These are phyloP conservation scores for Colletotrichum siamense DNA, from an alignment of 2,329 filamentous ascomycete genomes.

Conservation along the genomic window DNA sequence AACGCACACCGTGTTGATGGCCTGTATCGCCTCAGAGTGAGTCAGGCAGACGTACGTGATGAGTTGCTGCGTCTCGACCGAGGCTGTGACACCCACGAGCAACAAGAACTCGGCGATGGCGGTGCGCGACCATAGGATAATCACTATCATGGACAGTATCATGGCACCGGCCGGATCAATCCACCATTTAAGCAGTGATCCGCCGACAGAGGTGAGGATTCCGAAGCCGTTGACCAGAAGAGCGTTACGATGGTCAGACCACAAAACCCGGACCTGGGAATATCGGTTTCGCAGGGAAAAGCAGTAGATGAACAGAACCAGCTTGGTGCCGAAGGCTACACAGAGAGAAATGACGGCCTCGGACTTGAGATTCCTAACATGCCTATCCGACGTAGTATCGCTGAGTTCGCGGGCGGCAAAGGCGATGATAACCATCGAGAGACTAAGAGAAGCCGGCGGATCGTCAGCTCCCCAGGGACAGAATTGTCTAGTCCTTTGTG, in stretches of 20 bases:
- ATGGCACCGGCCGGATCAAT: constrained; percentile 93
- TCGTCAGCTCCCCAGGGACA: neutral
- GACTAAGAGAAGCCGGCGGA: constrained; percentile 36
- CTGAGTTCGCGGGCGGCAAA: constrained; percentile 79
- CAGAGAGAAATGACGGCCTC: constrained; percentile 85
- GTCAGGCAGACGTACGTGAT: constrained; percentile 97
- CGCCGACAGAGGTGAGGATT: constrained; percentile 87
- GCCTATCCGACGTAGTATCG: constrained; percentile 39
- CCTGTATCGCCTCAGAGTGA: constrained; percentile 80
- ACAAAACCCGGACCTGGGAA: constrained; percentile 89
- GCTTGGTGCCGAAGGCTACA: constrained; percentile 83
- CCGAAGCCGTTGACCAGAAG: constrained; percentile 93
- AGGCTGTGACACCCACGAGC: constrained; percentile 86
- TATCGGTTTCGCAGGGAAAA: constrained; percentile 90
- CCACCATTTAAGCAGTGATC: constrained; percentile 89
- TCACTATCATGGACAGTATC: constrained; percentile 80
- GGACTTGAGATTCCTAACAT: constrained; percentile 73
- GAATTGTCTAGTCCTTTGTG: neutral
- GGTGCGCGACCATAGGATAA: constrained; percentile 80
- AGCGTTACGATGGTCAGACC: constrained; percentile 97
- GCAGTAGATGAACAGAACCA: constrained; percentile 89
- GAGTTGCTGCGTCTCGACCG: constrained; percentile 85
- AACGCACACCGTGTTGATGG: constrained; percentile 92
- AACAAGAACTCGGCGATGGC: constrained; percentile 89
- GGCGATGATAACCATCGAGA: constrained; percentile 91